phyloP scores from a whole-genome alignment of 345 rosid genomes.

The Hibiscus syriacus region DNA sequence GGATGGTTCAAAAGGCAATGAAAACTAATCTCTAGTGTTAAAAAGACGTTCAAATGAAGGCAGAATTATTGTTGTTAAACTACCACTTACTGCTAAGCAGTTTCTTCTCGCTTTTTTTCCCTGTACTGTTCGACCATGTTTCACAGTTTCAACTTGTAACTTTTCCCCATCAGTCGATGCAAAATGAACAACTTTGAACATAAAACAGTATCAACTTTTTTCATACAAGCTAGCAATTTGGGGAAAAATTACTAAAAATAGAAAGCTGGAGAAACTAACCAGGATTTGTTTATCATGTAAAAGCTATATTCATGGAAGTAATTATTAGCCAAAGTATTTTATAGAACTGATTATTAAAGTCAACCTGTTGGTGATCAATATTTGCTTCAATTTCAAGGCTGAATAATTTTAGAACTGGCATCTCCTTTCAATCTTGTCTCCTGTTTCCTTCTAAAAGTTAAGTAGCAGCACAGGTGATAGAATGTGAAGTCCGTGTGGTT shows the following conservation, averaged over 20 bases:
- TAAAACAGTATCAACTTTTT: background rate
- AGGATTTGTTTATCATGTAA: too few species aligned
- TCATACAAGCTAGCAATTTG: background rate
- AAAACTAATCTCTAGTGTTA: background rate
- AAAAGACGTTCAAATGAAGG: background rate
- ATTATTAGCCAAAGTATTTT: background rate
- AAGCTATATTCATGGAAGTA: background rate
- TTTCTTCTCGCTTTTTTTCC: background rate
- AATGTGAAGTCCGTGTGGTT: too few species aligned
- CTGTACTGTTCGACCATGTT: background rate
- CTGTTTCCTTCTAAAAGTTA: background rate
- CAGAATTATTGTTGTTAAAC: background rate
- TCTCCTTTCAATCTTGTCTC: background rate
- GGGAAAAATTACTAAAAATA: too few species aligned
- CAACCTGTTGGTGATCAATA: background rate
- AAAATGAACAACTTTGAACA: background rate
- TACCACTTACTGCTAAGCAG: background rate
- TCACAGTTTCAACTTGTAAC: background rate
- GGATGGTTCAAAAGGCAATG: background rate
- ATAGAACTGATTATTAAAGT: background rate
- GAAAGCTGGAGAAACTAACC: too few species aligned
- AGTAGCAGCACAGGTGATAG: too few species aligned
- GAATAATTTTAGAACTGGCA: background rate
- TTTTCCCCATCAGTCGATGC: conserved; percentile 1
- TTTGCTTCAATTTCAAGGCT: background rate